Percentiles rank a stretch among this genome's conserved stretches.
These are phyloP conservation scores for Xylaria sp. DNA, from an alignment of 2,329 filamentous ascomycete species.

Conservation along the genomic window DNA sequence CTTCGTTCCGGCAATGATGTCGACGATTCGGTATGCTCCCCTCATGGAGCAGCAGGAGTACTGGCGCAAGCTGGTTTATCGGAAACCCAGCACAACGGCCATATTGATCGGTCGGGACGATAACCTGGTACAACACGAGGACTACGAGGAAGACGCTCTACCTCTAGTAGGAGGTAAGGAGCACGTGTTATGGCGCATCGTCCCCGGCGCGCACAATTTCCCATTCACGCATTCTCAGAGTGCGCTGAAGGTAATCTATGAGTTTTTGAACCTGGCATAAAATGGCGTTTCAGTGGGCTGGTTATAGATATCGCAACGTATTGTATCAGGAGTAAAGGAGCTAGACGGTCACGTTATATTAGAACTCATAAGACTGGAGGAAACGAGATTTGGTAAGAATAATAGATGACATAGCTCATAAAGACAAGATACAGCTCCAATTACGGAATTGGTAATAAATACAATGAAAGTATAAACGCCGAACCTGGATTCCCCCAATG, in stretches of 20 bases:
- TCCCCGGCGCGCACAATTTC: conserved; percentile 70
- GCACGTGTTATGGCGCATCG: conserved; percentile 61
- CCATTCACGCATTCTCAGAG: conserved; percentile 65
- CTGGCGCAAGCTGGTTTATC: conserved; percentile 60
- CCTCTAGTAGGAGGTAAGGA: conserved; percentile 63
- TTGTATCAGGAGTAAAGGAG: background rate
- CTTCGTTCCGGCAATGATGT: conserved; percentile 70
- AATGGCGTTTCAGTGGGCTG: background rate
- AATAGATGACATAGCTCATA: conserved; percentile 36
- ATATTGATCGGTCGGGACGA: conserved; percentile 64
- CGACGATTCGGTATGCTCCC: conserved; percentile 65
- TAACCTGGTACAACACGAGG: conserved; percentile 63
- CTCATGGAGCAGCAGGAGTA: conserved; percentile 63
- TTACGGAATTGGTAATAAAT: conserved; percentile 34
- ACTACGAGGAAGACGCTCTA: conserved; percentile 62
- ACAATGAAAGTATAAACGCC: conserved; percentile 21
- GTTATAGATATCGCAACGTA: background rate
- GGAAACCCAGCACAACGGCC: conserved; percentile 58
- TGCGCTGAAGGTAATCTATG: conserved; percentile 60
- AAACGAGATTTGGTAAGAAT: conserved; percentile 5
- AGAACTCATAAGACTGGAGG: conserved; percentile 7
- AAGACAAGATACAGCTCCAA: conserved; percentile 26
- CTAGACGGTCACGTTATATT: background rate
- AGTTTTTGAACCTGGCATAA: conserved; percentile 57
- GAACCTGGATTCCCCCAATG: conserved; percentile 14